Conservation (phyloP, 148 eudicot species). For the Limonium bicolor region DNA sequence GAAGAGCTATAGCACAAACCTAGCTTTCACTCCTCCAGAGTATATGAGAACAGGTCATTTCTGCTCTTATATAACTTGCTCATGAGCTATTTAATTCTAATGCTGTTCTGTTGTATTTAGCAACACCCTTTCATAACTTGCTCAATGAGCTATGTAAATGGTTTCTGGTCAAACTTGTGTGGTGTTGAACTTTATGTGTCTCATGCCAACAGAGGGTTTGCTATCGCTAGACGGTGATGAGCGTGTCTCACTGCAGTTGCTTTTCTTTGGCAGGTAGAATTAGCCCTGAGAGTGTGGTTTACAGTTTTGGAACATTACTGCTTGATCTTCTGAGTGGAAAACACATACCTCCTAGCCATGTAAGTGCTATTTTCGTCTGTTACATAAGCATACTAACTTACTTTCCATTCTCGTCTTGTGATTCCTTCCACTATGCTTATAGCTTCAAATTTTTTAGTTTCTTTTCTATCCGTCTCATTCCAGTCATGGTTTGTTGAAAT, state of each 20-base stretch:
- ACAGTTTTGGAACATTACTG: constrained; percentile 7
- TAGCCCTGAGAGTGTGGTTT: constrained; percentile 7
- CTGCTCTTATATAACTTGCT: not conserved
- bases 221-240: not conserved
- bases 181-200: too few species aligned
- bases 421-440: too few species aligned
- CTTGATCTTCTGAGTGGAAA: constrained; percentile 7
- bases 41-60: constrained; percentile 70
- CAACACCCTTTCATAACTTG: not conserved
- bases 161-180: too few species aligned
- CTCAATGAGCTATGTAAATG: not conserved
- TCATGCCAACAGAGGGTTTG: not conserved
- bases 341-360: constrained; percentile 6
- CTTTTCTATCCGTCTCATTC: too few species aligned
- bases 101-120: not conserved
- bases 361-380: constrained; percentile 1
- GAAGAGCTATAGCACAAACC: constrained; percentile 79
- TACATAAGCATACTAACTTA: too few species aligned
- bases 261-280: constrained; percentile 6
- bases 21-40: constrained; percentile 92
- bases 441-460: too few species aligned
- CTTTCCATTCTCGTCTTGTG: too few species aligned
- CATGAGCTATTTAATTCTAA: not conserved
- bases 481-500: too few species aligned
- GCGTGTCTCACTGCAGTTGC: too few species aligned